These are phyloP conservation scores for Litsea cubeba DNA, from an alignment of 164 flowering plant genomes.

Conservation along the genomic window DNA sequence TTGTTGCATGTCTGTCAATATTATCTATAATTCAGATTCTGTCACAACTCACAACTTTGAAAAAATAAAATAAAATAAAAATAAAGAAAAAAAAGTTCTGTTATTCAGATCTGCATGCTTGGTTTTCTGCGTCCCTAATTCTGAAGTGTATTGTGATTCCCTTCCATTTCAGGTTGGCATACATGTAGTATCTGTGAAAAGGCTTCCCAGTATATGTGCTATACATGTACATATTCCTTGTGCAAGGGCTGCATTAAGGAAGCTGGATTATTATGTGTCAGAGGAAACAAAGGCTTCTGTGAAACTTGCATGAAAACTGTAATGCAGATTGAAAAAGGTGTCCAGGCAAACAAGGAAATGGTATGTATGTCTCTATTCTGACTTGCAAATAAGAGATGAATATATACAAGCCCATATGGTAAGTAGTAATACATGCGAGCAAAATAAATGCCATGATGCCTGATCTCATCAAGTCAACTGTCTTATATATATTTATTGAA, in stretches of 20 bases:
- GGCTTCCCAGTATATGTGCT: constrained; percentile 76
- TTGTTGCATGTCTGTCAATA: background rate
- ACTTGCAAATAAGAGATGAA: background rate
- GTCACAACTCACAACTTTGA: background rate
- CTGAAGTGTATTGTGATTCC: background rate
- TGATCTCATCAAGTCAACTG: no score
- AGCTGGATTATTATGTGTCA: constrained; percentile 55
- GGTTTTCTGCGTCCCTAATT: background rate
- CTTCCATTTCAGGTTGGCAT: constrained; percentile 75
- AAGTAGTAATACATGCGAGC: no score
- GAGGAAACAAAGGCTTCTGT: constrained; percentile 90
- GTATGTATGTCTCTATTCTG: constrained; percentile 20
- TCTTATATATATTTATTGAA: no score
- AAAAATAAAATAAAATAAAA: no score
- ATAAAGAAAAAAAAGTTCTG: background rate
- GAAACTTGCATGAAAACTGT: constrained; percentile 69
- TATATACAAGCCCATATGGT: background rate
- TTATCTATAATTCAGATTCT: background rate
- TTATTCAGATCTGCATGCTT: background rate
- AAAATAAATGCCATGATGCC: no score
- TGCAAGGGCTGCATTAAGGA: constrained; percentile 82
- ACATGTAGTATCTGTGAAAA: constrained; percentile 80
- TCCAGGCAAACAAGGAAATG: constrained; percentile 45
- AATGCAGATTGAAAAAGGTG: constrained; percentile 56
- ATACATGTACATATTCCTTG: constrained; percentile 82